Base-by-base conservation (phyloP, 2,329 filamentous ascomycete genomes). In the Hypoxylon sp. region DNA sequence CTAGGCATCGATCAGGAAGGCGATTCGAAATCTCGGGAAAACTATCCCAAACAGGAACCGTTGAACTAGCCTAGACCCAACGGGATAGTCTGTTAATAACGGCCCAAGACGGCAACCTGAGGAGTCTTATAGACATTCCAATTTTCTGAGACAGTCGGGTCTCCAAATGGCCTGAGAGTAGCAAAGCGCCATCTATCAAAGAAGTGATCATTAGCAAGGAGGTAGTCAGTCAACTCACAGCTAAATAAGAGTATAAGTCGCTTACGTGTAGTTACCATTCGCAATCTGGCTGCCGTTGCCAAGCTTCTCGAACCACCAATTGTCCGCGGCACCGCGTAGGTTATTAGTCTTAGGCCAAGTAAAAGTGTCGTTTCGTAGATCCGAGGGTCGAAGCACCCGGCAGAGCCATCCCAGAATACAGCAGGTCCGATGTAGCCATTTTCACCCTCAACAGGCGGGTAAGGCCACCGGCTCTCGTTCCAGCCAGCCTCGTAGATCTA, bases 381-480 rank as follows among this genome's bases (percentile, higher is more conserved):
- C 7, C 69, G 59, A 0, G 69, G 65, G 33, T 77, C 71, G 31
- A 76, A 76, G 27, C 59, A 61, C 20, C 44, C 50, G 6, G 64
- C 55, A 0, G 70, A 56, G 30, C 72, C 73, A 14, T 63, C 49
- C 61, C 73, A 77, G 13, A 71, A 74, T 1, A 75, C 73, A 1
- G 67, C 76, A 0, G 66, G 69, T n/a, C 77, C 77, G 31, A 79
- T 46, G 58, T 77, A 78, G 7, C 75, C 74, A 17, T 76, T 72
- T 37, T 74, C 55, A 17, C 77, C 77, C 6, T 66, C 63, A 1
- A 74, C 69, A 1, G 74, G 76, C 3, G 77, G 77, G 22, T 77
- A 78, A 8, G 46, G 59, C 77, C 77, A 79, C 1, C 63, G 35
- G 17, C 57, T 55, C 51, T 79, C 77, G 4, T 69, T 42, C 56